Evolutionary conservation across 345 rosid genomes (phyloP), one percentile per base, ranked within the genome.

Genomic region (Turnera subulata): DNA sequence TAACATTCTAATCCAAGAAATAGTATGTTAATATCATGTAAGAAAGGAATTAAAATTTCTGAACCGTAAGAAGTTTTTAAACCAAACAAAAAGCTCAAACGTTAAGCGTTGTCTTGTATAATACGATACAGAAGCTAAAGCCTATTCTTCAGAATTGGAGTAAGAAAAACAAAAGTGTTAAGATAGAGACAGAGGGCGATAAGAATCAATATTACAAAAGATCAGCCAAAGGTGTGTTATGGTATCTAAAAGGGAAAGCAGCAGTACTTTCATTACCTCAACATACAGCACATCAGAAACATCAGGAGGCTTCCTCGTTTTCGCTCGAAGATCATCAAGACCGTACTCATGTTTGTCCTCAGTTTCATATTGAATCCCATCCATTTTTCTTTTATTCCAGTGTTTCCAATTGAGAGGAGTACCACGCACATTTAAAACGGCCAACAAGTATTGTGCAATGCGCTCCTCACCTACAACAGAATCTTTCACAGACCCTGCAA

Each of bases 381-480:
- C 84, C 49, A 56, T 72, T 77, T 55, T 77, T 50, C 73, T 69
- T 55, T 77, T 73, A 46, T 73, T 64, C 68, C 77, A 68, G 59
- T 76, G 74, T 69, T 76, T 83, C 95, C 98, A 92, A 63, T 81
- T 93, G 25, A 83, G 80, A 19, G 97, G 97, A 50, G 93, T 84
- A 60, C 95, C 89, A 61, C 98, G 80, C 16, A 67, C 81, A 75
- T 86, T 89, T 42, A 92, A 66, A 61, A 92, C 79, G 33, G 98
- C 95, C 46, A 89, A 64, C 50, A 89, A 77, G 76, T 89, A 89
- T 59, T 76, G 88, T 1, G 78, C 95, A 66, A 86, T 83, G 22
- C 98, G 91, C 63, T 84, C 95, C 74, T 89, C 98, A 43, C 97
- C 98, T 54, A 92, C 98, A 37, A 82, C 91, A 4, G 98, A 86